Evolutionary conservation across 2,329 filamentous ascomycete species (phyloP).

Genomic region (Ceratocystis ficicola): DNA sequence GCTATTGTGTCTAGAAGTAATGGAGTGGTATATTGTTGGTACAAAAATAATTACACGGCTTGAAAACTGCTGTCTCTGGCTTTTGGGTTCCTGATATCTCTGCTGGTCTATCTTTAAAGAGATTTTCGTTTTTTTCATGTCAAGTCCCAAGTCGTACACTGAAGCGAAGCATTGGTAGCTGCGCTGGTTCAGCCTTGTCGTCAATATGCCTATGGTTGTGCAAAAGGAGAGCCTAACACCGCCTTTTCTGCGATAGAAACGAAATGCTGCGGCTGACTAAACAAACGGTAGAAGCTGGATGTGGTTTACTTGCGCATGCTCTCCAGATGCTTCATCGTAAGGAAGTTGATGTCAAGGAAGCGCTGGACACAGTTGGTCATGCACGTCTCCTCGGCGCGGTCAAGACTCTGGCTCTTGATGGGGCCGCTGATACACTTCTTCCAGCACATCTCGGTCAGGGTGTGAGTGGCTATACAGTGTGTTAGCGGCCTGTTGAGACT

Average conservation of each 20-base stretch:
- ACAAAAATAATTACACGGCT: constrained; percentile 4
- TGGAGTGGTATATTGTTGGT: neutral
- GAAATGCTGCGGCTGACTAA: neutral
- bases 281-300: neutral
- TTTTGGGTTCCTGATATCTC: constrained; percentile 2
- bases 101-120: neutral
- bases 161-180: neutral
- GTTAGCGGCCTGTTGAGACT: neutral
- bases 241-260: neutral
- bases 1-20: neutral
- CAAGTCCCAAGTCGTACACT: neutral
- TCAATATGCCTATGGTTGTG: neutral
- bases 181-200: neutral
- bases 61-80: neutral
- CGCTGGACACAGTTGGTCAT: constrained; percentile 87
- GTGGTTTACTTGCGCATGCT: constrained; percentile 33
- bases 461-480: constrained; percentile 38
- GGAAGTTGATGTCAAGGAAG: constrained; percentile 77
- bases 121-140: neutral
- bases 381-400: constrained; percentile 67
- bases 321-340: constrained; percentile 77
- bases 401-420: constrained; percentile 60
- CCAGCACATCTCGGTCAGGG: constrained; percentile 68
- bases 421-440: constrained; percentile 75
- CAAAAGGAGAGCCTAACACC: too few species aligned